A percentile compares a stretch with the other conserved stretches of the same genome.
Evolutionary conservation across 192 early-diverging fungal species (phyloP).

Genomic region (Podila verticillata): DNA sequence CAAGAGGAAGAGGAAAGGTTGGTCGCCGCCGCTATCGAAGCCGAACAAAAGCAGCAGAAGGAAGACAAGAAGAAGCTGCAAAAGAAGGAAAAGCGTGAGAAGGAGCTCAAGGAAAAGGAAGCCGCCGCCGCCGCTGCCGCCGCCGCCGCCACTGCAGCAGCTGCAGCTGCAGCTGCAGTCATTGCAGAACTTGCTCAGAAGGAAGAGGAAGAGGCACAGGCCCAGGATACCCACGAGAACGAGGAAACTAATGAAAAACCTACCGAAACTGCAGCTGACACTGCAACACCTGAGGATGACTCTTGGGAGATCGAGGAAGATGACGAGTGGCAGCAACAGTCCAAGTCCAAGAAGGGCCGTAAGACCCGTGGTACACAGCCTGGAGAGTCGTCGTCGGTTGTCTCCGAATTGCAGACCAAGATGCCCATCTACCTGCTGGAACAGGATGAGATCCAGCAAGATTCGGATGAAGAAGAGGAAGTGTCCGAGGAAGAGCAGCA

Average conservation of each 20-base stretch:
- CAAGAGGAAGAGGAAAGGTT: neutral
- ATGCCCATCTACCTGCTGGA: slow-evolving; percentile 48
- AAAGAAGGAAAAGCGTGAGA: slow-evolving; percentile 31
- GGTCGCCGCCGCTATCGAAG: neutral
- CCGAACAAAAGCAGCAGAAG: slow-evolving; percentile 32
- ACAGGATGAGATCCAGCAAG: slow-evolving; percentile 30
- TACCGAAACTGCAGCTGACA: neutral
- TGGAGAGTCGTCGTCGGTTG: slow-evolving; percentile 5
- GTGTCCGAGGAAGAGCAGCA: slow-evolving; percentile 8
- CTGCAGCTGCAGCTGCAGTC: slow-evolving; percentile 1
- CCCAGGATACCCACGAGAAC: neutral
- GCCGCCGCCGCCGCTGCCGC: slow-evolving; percentile 12
- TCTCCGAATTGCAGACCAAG: slow-evolving; percentile 21
- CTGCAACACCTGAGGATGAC: slow-evolving; percentile 16
- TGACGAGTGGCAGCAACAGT: slow-evolving; percentile 50
- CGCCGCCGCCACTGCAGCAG: slow-evolving; percentile 3
- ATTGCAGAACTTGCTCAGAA: neutral
- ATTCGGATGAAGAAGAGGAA: slow-evolving; percentile 28
- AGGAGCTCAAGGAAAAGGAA: slow-evolving; percentile 23
- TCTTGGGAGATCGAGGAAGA: slow-evolving; percentile 33
- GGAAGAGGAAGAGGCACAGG: slow-evolving; percentile 12
- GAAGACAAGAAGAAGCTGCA: slow-evolving; percentile 27
- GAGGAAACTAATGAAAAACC: slow-evolving; percentile 2
- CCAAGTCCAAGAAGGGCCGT: slow-evolving; percentile 49
- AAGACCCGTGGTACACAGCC: slow-evolving; percentile 36